Evolutionary conservation across 805 yeast genomes (phyloP), one percentile per base, ranked within the genome.

Genomic region (Metschnikowia colocasiae): DNA sequence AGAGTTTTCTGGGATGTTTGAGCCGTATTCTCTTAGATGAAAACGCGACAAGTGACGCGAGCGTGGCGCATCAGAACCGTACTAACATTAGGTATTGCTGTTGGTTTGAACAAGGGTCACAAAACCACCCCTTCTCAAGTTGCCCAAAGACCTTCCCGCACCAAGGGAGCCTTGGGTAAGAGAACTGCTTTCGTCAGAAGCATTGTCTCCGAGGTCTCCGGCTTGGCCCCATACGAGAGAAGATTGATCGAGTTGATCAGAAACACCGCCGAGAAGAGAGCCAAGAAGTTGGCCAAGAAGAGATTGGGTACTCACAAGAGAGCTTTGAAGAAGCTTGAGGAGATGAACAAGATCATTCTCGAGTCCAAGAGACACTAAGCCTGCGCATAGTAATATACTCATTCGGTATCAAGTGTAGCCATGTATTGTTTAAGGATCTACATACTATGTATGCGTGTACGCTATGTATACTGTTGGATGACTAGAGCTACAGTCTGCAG

Each of bases 201-300:
- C 69, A 79, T 94, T 59, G 95, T 94, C 75, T 84, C 85, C 74
- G 99, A 94, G 81, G 97, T 94, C 67, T 80, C 96, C 64, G 99
- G 99, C 75, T 83, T 94, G 73, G 97, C 99, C 62, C 99, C 99
- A 79, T 94, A 94, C 79, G 99, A 94, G 83, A 91, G 97, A 84
- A 91, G 99, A 82, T 85, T 94, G 75, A 87, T 95, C 71, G 99
- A 94, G 82, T 84, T 94, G 80, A 83, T 94, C 86, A 94, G 99
- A 85, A 94, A 95, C 82, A 91, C 97, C 75, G 96, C 97, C 85
- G 99, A 94, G 82, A 94, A 94, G 95, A 94, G 98, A 83, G 99
- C 99, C 65, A 88, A 94, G 89, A 94, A 94, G 90, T 90, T 94
- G 73, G 97, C 98, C 63, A 94, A 94, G 94, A 94, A 88, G 96